Conservation (phyloP, 2,329 filamentous ascomycete species). For the Clarireedia homoeocarpa region DNA sequence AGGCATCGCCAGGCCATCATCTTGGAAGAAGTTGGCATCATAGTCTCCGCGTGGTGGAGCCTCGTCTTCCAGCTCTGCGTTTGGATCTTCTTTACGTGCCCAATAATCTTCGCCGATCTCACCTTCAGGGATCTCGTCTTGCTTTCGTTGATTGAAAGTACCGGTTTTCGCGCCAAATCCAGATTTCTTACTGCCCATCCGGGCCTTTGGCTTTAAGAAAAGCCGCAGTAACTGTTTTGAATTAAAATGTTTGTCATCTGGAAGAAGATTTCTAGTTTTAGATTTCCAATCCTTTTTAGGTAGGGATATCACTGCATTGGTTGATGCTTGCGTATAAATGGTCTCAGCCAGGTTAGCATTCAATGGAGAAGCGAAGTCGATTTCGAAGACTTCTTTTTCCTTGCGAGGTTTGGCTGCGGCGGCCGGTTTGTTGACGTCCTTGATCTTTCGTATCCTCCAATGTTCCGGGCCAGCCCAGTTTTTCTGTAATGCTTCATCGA, state of each 20-base stretch:
- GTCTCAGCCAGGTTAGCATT: conserved; percentile 62
- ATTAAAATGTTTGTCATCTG: conserved; percentile 97
- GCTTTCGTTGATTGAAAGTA: conserved; percentile 38
- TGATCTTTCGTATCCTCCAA: conserved; percentile 94
- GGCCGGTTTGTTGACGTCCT: conserved; percentile 60
- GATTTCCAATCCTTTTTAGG: conserved; percentile 95
- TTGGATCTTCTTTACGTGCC: conserved; percentile 59
- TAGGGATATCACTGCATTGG: conserved; percentile 73
- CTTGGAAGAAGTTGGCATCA: conserved; percentile 95
- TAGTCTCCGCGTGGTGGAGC: conserved; percentile 67
- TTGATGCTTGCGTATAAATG: conserved; percentile 74
- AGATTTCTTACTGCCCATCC: conserved; percentile 60
- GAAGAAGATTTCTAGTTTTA: conserved; percentile 84
- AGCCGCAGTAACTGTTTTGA: conserved; percentile 81
- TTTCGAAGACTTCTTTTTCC: conserved; percentile 93
- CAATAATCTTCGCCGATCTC: conserved; percentile 96
- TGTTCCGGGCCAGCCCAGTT: conserved; percentile 98
- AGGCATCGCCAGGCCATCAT: conserved; percentile 66
- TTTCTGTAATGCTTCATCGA: conserved; percentile 91
- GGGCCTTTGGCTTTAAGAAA: conserved; percentile 91
- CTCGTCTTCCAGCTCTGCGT: conserved; percentile 44
- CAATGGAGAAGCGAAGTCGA: conserved; percentile 77
- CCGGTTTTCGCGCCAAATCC: conserved; percentile 39
- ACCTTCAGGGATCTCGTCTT: conserved; percentile 53
- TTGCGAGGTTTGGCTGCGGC: conserved; percentile 62